Percentiles rank a stretch among this genome's conserved stretches.
These are phyloP conservation scores for Fusarium nematophilum DNA, from an alignment of 2,329 filamentous ascomycete genomes.

Conservation along the genomic window DNA sequence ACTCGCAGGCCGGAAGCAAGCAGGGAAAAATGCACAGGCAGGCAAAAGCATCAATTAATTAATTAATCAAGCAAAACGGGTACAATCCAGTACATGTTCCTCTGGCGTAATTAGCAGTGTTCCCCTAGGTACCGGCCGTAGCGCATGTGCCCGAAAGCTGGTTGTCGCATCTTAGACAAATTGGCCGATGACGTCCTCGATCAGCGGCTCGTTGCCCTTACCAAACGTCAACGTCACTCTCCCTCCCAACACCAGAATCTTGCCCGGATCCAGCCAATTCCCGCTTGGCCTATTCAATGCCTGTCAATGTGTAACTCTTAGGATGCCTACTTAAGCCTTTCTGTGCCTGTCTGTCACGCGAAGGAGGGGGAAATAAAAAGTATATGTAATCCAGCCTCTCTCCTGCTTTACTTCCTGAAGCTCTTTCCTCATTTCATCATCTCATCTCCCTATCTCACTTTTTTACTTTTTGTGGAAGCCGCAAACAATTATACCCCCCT, in stretches of 20 bases:
- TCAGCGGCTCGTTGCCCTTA: conserved; percentile 40
- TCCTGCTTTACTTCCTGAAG: conserved; percentile 8
- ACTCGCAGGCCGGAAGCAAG: conserved; percentile 15
- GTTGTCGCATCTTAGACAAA: conserved; percentile 26
- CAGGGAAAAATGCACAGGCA: conserved; percentile 8
- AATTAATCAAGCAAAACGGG: conserved; percentile 18
- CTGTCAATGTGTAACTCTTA: conserved; percentile 17
- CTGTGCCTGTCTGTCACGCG: conserved; percentile 32
- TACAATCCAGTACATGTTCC: background rate
- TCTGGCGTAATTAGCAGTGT: conserved; percentile 10
- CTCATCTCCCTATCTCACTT: conserved; percentile 24
- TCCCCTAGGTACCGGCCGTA: conserved; percentile 10
- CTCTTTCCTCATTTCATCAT: conserved; percentile 15
- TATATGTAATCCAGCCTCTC: conserved; percentile 44
- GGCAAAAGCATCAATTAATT: conserved; percentile 6
- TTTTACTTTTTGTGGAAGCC: conserved; percentile 11
- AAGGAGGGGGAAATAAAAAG: conserved; percentile 23
- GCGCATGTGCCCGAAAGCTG: conserved; percentile 17
- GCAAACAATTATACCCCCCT: conserved; percentile 31
- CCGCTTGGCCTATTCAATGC: conserved; percentile 17
- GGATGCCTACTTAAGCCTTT: conserved; percentile 10
- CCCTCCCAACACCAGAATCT: conserved; percentile 27
- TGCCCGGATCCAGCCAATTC: conserved; percentile 37
- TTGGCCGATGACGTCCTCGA: conserved; percentile 50
- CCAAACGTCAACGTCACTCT: conserved; percentile 54